Evolutionary conservation across 257 asterid genomes (phyloP).

Genomic region (Solanum tacnaense): DNA sequence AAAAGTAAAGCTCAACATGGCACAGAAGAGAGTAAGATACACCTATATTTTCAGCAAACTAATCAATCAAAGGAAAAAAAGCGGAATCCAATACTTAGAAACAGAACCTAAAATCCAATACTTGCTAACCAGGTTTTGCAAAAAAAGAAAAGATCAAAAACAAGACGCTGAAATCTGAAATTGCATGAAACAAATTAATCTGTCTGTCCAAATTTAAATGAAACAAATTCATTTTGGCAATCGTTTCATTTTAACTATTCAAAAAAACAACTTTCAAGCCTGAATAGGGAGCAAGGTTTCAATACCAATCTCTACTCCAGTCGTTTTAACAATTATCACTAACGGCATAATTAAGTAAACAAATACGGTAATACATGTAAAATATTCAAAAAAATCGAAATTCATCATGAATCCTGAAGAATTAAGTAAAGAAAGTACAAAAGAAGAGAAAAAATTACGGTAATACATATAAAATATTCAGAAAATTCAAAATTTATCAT

Average conservation of each 20-base stretch:
- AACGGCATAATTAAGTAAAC: background rate
- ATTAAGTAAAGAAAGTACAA: background rate
- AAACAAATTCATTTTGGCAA: background rate
- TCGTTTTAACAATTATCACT: background rate
- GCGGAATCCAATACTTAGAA: background rate
- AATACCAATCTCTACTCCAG: background rate
- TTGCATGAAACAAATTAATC: background rate
- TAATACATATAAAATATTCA: background rate
- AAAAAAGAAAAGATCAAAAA: background rate
- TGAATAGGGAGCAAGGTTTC: background rate
- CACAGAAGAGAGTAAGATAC: background rate
- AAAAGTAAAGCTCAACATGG: background rate
- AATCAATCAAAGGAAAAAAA: background rate
- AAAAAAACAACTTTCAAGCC: background rate
- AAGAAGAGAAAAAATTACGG: background rate
- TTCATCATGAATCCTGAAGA: background rate
- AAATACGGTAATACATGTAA: background rate
- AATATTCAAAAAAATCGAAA: background rate
- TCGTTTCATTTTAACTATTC: background rate
- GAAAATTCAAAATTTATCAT: background rate
- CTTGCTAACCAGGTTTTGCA: background rate
- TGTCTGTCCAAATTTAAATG: background rate
- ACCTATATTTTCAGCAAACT: background rate
- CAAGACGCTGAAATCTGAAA: background rate
- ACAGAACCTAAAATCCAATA: background rate